Evolutionary conservation across 495 filamentous ascomycete genomes (phyloP).

Genomic region (Lasiosphaeris hirsuta): DNA sequence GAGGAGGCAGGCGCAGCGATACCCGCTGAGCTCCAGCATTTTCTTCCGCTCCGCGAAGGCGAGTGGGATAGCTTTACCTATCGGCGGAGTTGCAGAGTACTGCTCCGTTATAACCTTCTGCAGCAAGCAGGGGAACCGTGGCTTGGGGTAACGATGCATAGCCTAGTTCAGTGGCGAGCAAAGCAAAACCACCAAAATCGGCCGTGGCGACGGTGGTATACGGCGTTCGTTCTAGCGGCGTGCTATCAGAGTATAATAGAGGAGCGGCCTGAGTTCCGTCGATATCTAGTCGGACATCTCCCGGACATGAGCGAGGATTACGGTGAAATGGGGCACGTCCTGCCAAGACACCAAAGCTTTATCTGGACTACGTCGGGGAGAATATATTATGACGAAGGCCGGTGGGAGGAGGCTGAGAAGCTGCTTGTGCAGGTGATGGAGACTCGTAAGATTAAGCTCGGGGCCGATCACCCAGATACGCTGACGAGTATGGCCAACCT

Average conservation of each 20-base stretch:
- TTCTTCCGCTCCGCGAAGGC: conserved; percentile 15
- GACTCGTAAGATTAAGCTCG: no score
- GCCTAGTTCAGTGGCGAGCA: conserved; percentile 14
- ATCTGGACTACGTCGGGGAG: neutral
- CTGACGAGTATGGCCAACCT: no score
- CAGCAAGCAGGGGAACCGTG: conserved; percentile 21
- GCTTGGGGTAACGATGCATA: conserved; percentile 22
- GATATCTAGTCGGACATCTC: conserved; percentile 22
- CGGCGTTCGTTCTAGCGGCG: conserved; percentile 11
- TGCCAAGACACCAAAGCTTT: neutral
- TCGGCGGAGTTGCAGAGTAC: conserved; percentile 22
- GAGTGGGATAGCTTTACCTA: conserved; percentile 27
- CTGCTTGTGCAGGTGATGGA: no score
- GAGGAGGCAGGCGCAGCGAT: conserved; percentile 1
- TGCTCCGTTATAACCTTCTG: conserved; percentile 25
- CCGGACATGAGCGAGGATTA: conserved; percentile 8
- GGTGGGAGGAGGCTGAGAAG: no score
- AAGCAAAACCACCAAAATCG: conserved; percentile 6
- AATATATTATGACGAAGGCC: conserved; percentile 16
- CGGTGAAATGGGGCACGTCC: neutral
- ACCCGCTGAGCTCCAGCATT: conserved; percentile 13
- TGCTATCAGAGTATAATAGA: conserved; percentile 10
- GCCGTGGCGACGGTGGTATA: conserved; percentile 17
- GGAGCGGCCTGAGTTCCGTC: conserved; percentile 23
- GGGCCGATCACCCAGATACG: no score